Percentiles rank a stretch among this genome's conserved stretches.
phyloP scores from a whole-genome alignment of 2,329 filamentous ascomycete species.

The Diaporthe velutina region DNA sequence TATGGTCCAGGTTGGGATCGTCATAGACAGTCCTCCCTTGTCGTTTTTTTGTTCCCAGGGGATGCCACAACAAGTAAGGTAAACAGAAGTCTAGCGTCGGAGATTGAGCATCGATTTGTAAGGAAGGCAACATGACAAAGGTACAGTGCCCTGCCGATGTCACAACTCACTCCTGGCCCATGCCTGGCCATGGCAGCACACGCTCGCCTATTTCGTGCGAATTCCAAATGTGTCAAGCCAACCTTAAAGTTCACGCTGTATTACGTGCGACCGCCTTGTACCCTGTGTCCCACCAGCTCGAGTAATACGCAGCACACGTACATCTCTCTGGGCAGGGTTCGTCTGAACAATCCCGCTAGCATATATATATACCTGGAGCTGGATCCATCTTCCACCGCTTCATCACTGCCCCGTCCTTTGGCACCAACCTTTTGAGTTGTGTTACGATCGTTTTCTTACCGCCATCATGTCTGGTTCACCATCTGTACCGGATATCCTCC shows the following conservation, averaged over 20 bases:
- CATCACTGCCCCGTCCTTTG: background rate
- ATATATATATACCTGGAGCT: conserved; percentile 4
- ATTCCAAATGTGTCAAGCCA: conserved; percentile 27
- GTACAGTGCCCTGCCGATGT: background rate
- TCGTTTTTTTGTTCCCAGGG: background rate
- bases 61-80: background rate
- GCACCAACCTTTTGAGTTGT: conserved; percentile 19
- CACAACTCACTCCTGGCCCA: background rate
- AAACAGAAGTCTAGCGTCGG: conserved; percentile 3
- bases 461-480: conserved; percentile 23
- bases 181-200: background rate
- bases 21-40: conserved; percentile 20
- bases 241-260: conserved; percentile 14
- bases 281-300: conserved; percentile 6
- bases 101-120: conserved; percentile 29
- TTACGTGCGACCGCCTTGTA: conserved; percentile 16
- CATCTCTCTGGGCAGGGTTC: background rate
- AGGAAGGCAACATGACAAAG: conserved; percentile 13
- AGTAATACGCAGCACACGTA: background rate
- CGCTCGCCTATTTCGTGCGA: conserved; percentile 21
- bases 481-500: conserved; percentile 26
- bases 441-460: background rate
- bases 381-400: background rate
- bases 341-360: conserved; percentile 5
- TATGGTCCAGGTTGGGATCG: conserved; percentile 4